Conservation (phyloP, 2,329 filamentous ascomycete genomes). For the Colletotrichum camelliae region DNA sequence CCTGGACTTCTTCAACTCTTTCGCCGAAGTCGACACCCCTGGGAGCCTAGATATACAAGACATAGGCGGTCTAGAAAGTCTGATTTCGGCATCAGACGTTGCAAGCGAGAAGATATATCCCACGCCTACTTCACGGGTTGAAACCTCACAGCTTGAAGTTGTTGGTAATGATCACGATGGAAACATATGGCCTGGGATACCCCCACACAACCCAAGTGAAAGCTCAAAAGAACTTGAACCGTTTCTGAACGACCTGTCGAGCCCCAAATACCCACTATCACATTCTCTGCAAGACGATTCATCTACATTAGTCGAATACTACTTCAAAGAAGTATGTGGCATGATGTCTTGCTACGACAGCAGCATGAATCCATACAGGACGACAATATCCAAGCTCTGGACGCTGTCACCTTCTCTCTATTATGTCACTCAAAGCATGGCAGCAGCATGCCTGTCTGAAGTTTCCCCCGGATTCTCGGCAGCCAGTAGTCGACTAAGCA, state of each 20-base stretch:
- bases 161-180: not conserved
- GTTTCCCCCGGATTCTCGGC: constrained; percentile 44
- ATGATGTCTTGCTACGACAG: constrained; percentile 71
- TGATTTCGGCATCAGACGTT: not conserved
- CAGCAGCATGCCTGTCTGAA: constrained; percentile 25
- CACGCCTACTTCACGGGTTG: not conserved
- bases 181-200: not conserved
- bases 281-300: constrained; percentile 29
- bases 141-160: not conserved
- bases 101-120: not conserved
- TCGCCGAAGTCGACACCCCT: not conserved
- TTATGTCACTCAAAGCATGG: constrained; percentile 29
- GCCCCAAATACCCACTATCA: not conserved
- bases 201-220: not conserved
- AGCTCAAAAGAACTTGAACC: not conserved
- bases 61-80: not conserved
- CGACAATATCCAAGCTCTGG: constrained; percentile 57
- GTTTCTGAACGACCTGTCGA: not conserved
- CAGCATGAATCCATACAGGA: constrained; percentile 64
- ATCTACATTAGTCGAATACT: constrained; percentile 65
- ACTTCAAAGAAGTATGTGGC: constrained; percentile 66
- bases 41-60: not conserved
- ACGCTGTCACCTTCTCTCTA: constrained; percentile 21
- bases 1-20: not conserved
- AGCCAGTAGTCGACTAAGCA: constrained; percentile 54